These are phyloP conservation scores for Ziziphus jujuba DNA, from an alignment of 306 rosid species.

Conservation along the genomic window DNA sequence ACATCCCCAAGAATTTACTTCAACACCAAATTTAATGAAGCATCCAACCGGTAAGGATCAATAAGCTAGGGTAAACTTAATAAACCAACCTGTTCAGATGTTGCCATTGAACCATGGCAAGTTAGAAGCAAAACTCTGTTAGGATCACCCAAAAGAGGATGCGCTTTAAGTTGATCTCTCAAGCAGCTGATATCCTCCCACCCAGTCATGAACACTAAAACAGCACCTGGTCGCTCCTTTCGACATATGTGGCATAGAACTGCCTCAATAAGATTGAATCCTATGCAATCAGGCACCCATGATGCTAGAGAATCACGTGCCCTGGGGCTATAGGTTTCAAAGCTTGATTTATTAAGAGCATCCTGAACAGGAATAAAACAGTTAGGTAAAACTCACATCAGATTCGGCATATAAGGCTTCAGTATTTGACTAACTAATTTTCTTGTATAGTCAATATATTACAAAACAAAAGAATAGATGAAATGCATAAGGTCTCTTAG, in stretches of 20 bases:
- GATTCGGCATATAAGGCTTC: constrained; percentile 12
- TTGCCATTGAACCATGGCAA: constrained; percentile 98
- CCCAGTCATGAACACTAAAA: constrained; percentile 92
- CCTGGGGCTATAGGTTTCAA: constrained; percentile 78
- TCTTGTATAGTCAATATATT: too few species aligned
- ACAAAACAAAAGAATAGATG: too few species aligned
- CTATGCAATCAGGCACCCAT: constrained; percentile 89
- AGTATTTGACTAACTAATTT: background rate
- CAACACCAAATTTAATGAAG: too few species aligned
- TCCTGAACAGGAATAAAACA: constrained; percentile 57
- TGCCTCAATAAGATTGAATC: constrained; percentile 95
- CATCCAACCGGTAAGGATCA: too few species aligned
- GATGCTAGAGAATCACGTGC: constrained; percentile 80
- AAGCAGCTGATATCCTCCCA: constrained; percentile 97
- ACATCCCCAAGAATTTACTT: too few species aligned
- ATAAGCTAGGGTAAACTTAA: too few species aligned
- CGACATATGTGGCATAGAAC: constrained; percentile 95
- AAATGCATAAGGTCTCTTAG: too few species aligned
- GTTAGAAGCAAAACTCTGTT: constrained; percentile 86
- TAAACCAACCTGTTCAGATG: constrained; percentile 79
- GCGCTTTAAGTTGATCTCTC: constrained; percentile 92
- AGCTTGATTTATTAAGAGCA: constrained; percentile 77
- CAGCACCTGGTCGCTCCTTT: constrained; percentile 92
- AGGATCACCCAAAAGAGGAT: constrained; percentile 96
- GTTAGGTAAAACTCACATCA: constrained; percentile 13